Percentiles rank a stretch among this genome's conserved stretches.
Evolutionary conservation across 2,329 filamentous ascomycete genomes (phyloP).

Genomic region (Penicillium sp.): DNA sequence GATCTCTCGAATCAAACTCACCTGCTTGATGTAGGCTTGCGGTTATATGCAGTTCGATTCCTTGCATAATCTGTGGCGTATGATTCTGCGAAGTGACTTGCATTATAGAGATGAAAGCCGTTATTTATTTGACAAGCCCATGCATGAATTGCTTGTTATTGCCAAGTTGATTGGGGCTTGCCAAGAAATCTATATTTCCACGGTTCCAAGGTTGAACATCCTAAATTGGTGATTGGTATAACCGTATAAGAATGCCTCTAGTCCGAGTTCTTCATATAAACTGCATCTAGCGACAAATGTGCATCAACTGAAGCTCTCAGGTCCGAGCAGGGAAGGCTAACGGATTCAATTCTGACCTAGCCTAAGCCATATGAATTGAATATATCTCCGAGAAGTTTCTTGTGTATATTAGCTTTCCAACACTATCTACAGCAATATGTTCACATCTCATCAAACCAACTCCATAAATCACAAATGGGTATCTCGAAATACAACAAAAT

Average conservation of each 20-base stretch:
- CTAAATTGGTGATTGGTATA: neutral
- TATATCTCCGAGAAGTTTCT: neutral
- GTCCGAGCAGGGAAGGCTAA: neutral
- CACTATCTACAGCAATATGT: neutral
- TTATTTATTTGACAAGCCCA: neutral
- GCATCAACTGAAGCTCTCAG: neutral
- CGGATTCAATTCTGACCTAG: neutral
- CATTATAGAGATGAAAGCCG: neutral
- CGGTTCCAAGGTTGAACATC: neutral
- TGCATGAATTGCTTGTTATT: neutral
- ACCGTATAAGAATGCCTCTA: neutral
- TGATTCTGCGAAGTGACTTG: neutral
- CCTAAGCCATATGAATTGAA: neutral
- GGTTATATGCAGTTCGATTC: neutral
- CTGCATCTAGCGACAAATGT: neutral
- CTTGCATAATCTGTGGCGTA: neutral
- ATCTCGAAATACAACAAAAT: constrained; percentile 9
- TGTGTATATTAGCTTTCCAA: neutral
- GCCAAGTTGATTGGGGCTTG: neutral
- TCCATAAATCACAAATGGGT: constrained; percentile 8
- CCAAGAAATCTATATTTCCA: neutral
- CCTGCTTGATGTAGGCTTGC: neutral
- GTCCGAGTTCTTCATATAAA: neutral
- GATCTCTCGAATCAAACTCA: too few relatives aligned
- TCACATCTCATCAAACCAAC: neutral